Evolutionary conservation across 2,329 filamentous ascomycete genomes (phyloP).

Genomic region (Colletotrichum sp.): DNA sequence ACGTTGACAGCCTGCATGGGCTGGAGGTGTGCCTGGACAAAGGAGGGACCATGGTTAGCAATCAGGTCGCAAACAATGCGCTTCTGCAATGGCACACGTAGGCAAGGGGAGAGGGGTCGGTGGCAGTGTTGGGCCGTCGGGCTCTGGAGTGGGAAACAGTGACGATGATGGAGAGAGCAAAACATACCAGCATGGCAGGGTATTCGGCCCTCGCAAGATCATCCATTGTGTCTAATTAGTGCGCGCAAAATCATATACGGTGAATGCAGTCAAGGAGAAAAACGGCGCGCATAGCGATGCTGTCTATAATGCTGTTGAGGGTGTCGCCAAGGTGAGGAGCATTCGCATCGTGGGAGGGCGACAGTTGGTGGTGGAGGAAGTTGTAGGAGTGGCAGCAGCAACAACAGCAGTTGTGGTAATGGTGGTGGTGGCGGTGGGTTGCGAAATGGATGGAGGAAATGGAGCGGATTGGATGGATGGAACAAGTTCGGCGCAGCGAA

Average conservation of each 20-base stretch:
- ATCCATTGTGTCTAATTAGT: conserved; percentile 59
- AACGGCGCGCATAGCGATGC: conserved; percentile 25
- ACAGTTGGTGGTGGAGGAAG: neutral
- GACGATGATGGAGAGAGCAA: neutral
- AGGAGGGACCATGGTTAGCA: conserved; percentile 18
- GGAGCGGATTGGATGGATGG: conserved; percentile 11
- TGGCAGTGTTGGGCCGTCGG: conserved; percentile 5
- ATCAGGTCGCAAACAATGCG: conserved; percentile 17
- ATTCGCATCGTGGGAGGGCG: conserved; percentile 16
- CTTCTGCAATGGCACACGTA: neutral
- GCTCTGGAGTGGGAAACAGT: neutral
- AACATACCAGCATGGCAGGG: conserved; percentile 84
- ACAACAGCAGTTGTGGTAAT: neutral
- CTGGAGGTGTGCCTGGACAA: conserved; percentile 75
- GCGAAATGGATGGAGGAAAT: conserved; percentile 4
- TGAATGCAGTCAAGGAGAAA: conserved; percentile 16
- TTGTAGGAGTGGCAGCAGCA: neutral
- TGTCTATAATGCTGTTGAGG: conserved; percentile 19
- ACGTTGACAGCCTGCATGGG: conserved; percentile 82
- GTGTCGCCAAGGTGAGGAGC: conserved; percentile 20
- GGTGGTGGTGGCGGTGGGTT: neutral
- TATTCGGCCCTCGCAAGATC: conserved; percentile 88
- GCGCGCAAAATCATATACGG: conserved; percentile 20
- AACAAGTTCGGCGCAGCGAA: neutral
- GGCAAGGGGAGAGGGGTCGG: neutral